A percentile compares a stretch with the other conserved stretches of the same genome.
These are phyloP conservation scores for Wickerhamiella kurtzmanii DNA, from an alignment of 805 yeast genomes.

Conservation along the genomic window DNA sequence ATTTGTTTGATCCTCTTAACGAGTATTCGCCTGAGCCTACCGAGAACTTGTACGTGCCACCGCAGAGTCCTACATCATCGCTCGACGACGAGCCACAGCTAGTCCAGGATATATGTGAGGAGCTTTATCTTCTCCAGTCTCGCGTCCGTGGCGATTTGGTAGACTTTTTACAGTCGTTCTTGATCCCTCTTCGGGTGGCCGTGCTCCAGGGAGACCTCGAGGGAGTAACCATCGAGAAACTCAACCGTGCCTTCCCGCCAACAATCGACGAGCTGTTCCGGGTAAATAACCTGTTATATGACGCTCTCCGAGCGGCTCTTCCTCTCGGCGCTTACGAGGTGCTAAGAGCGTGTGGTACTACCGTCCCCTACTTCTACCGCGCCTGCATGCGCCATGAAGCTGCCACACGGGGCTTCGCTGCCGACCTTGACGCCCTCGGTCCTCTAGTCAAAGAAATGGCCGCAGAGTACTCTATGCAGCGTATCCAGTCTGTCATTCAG, in stretches of 20 bases:
- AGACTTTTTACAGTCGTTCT: conserved; percentile 59
- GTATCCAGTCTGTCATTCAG: conserved; percentile 47
- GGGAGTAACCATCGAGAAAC: conserved; percentile 44
- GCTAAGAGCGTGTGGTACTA: conserved; percentile 63
- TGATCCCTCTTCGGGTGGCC: conserved; percentile 63
- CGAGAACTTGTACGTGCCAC: conserved; percentile 55
- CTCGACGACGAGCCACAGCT: conserved; percentile 25
- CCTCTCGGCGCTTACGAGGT: conserved; percentile 65
- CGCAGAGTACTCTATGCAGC: conserved; percentile 11
- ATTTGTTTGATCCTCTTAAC: conserved; percentile 72
- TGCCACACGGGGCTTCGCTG: conserved; percentile 55
- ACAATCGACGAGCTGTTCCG: conserved; percentile 90
- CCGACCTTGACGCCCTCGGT: conserved; percentile 31
- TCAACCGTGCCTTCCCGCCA: conserved; percentile 80
- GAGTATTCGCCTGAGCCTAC: conserved; percentile 89
- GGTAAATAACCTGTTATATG: conserved; percentile 72
- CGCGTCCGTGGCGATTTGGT: conserved; percentile 61
- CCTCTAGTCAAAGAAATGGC: neutral
- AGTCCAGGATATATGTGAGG: conserved; percentile 45
- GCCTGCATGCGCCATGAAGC: conserved; percentile 93
- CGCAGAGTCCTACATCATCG: conserved; percentile 24
- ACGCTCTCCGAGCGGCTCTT: conserved; percentile 52
- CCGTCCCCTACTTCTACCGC: conserved; percentile 81
- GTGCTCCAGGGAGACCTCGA: conserved; percentile 43
- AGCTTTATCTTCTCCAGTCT: conserved; percentile 57